Evolutionary conservation across 345 rosid genomes (phyloP).

Genomic region (Salix arbutifolia): DNA sequence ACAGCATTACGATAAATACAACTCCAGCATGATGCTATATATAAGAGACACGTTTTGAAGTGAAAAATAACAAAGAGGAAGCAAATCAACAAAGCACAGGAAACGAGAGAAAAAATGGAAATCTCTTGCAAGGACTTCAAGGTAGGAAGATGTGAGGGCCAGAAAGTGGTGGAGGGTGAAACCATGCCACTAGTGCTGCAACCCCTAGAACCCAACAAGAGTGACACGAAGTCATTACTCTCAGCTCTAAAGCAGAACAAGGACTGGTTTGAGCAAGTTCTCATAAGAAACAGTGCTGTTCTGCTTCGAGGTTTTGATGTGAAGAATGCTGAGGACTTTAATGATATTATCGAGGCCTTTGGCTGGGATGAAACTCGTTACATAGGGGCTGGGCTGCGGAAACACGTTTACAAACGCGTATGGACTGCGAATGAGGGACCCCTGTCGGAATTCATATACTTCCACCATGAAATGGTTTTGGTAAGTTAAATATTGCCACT

Average conservation of each 20-base stretch:
- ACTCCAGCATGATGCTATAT: slow-evolving; percentile 6
- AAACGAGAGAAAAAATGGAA: slow-evolving; percentile 25
- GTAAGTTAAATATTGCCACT: slow-evolving; percentile 18
- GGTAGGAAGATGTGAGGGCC: slow-evolving; percentile 56
- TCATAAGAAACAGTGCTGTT: slow-evolving; percentile 56
- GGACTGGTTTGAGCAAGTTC: slow-evolving; percentile 60
- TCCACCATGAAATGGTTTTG: slow-evolving; percentile 71
- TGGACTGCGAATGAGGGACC: slow-evolving; percentile 81
- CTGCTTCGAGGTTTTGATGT: slow-evolving; percentile 54
- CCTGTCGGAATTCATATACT: slow-evolving; percentile 57
- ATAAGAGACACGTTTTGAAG: not conserved
- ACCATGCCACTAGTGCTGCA: slow-evolving; percentile 47
- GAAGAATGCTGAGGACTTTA: slow-evolving; percentile 45
- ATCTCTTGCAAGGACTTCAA: slow-evolving; percentile 41
- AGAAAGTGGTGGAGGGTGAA: slow-evolving; percentile 62
- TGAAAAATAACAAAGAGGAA: not conserved
- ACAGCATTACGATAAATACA: not conserved
- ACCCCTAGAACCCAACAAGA: slow-evolving; percentile 30
- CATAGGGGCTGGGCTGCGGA: slow-evolving; percentile 53
- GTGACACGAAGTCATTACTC: slow-evolving; percentile 30
- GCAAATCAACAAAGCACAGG: not conserved
- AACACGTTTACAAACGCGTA: slow-evolving; percentile 52
- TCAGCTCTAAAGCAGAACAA: slow-evolving; percentile 33
- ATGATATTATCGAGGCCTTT: slow-evolving; percentile 47
- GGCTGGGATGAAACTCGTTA: slow-evolving; percentile 61